Evolutionary conservation across 768 basidiomycete genomes (phyloP).

Genomic region (Saitozyma sp.): DNA sequence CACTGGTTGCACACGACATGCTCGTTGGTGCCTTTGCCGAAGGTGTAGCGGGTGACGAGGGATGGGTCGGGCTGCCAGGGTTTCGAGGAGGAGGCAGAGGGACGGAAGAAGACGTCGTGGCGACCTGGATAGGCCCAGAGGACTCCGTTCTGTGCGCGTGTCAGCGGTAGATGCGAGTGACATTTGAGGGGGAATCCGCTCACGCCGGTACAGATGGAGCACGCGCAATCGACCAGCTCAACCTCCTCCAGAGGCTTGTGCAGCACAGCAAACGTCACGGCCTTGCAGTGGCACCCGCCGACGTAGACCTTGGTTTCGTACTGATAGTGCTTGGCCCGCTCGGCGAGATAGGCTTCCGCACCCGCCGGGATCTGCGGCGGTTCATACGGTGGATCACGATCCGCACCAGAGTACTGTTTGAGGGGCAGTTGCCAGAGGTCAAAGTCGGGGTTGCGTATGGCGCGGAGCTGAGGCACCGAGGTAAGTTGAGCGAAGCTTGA

Average conservation of each 20-base stretch:
- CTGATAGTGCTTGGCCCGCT: background rate
- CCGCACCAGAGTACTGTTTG: conserved; percentile 10
- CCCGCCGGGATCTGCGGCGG: conserved; percentile 11
- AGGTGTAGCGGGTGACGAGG: conserved; percentile 7
- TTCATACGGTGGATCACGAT: conserved; percentile 14
- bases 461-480: conserved; percentile 13
- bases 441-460: conserved; percentile 19
- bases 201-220: conserved; percentile 25
- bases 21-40: conserved; percentile 7
- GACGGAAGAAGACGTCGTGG: conserved; percentile 6
- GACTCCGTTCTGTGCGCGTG: conserved; percentile 19
- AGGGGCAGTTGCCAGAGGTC: conserved; percentile 19
- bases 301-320: conserved; percentile 13
- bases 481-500: background rate
- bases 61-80: background rate
- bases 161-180: background rate
- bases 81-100: conserved; percentile 1
- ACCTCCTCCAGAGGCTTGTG: conserved; percentile 10
- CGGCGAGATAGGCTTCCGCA: conserved; percentile 11
- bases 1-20: conserved; percentile 24
- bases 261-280: conserved; percentile 18
- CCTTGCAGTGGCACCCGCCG: conserved; percentile 27
- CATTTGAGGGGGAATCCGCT: background rate
- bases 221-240: conserved; percentile 17
- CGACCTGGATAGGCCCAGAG: conserved; percentile 21